Evolutionary conservation across 331 rosid genomes (phyloP).

Genomic region (Ulmus americana): DNA sequence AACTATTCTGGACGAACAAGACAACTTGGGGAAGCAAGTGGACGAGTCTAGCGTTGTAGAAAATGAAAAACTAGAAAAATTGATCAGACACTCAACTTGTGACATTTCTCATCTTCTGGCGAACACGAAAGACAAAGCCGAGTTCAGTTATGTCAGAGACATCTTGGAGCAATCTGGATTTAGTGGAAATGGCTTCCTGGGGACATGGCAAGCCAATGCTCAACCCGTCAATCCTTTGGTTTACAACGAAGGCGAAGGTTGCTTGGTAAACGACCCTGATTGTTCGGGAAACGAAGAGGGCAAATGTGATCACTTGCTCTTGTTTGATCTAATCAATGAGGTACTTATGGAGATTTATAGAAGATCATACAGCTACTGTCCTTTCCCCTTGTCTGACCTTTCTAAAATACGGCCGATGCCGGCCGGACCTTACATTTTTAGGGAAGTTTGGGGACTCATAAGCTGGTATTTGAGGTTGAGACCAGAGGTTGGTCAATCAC

Average conservation of each 20-base stretch:
- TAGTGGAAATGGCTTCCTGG: constrained; percentile 26
- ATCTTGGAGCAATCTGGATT: constrained; percentile 59
- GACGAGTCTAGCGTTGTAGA: constrained; percentile 19
- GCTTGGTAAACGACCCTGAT: constrained; percentile 40
- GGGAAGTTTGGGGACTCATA: constrained; percentile 55
- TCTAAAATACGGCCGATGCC: constrained; percentile 43
- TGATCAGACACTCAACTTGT: constrained; percentile 9
- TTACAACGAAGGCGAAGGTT: constrained; percentile 52
- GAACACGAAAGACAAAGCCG: constrained; percentile 32
- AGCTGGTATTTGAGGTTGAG: constrained; percentile 45
- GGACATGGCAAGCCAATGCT: constrained; percentile 48
- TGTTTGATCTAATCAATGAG: constrained; percentile 73
- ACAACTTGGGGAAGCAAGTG: constrained; percentile 14
- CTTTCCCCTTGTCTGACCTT: constrained; percentile 40
- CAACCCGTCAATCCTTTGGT: constrained; percentile 50
- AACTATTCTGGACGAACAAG: constrained; percentile 16
- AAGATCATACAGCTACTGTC: constrained; percentile 55
- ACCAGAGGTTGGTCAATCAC: constrained; percentile 31
- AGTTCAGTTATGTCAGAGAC: constrained; percentile 59
- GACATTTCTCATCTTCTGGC: constrained; percentile 29
- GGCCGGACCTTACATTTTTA: constrained; percentile 38
- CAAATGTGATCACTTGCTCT: constrained; percentile 43
- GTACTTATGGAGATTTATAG: constrained; percentile 56
- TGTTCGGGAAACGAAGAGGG: constrained; percentile 38
- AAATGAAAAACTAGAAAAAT: constrained; percentile 3